Percentiles rank a stretch among this genome's conserved stretches.
Conservation (phyloP, 1,284 basidiomycete species). For the Vanrija pseudolonga region DNA sequence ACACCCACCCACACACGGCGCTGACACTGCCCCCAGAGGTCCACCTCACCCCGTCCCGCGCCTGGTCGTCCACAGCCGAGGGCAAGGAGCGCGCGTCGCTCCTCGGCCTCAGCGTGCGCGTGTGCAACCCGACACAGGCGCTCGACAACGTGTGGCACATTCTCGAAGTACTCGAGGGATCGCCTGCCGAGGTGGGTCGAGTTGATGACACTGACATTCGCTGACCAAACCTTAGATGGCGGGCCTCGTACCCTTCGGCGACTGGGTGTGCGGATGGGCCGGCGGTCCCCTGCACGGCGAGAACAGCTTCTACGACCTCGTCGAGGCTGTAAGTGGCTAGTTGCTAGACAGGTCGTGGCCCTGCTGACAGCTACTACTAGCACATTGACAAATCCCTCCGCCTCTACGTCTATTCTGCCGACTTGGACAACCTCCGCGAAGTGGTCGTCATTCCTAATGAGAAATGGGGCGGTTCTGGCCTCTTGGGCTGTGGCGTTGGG, state of each 20-base stretch:
- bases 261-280: slow-evolving; percentile 91
- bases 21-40: slow-evolving; percentile 61
- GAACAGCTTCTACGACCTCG: slow-evolving; percentile 93
- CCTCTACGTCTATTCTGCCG: slow-evolving; percentile 10
- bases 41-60: slow-evolving; percentile 73
- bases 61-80: slow-evolving; percentile 60
- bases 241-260: slow-evolving; percentile 79
- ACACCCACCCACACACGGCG: background rate
- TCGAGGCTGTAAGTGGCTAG: slow-evolving; percentile 66
- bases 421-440: slow-evolving; percentile 69
- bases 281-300: slow-evolving; percentile 89
- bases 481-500: slow-evolving; percentile 92
- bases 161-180: slow-evolving; percentile 90
- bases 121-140: slow-evolving; percentile 81
- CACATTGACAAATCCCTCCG: slow-evolving; percentile 69
- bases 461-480: slow-evolving; percentile 91
- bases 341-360: background rate
- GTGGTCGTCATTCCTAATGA: slow-evolving; percentile 89
- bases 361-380: slow-evolving; percentile 48
- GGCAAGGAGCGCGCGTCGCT: slow-evolving; percentile 60
- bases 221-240: slow-evolving; percentile 18
- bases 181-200: slow-evolving; percentile 70
- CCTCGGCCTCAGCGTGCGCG: slow-evolving; percentile 84
- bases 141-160: slow-evolving; percentile 97
- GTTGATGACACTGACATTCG: background rate